Evolutionary conservation across 768 basidiomycete genomes (phyloP).

Genomic region (Hericium erinaceus): DNA sequence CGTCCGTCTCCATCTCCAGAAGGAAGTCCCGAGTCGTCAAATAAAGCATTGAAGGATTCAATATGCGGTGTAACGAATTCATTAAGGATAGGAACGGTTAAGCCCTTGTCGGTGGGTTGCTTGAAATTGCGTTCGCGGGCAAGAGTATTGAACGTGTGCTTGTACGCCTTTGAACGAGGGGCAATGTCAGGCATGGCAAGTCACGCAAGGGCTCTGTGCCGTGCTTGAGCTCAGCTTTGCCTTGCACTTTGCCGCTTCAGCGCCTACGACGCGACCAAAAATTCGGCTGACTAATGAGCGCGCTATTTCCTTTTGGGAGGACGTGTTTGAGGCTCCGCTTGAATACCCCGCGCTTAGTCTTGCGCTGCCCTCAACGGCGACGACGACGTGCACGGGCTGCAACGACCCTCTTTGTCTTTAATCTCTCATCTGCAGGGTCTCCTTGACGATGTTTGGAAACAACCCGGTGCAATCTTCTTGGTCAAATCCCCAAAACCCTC

Average conservation of each 20-base stretch:
- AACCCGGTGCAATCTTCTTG: slow-evolving; percentile 50
- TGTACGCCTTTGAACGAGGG: slow-evolving; percentile 27
- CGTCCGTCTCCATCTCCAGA: slow-evolving; percentile 65
- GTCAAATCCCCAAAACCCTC: slow-evolving; percentile 58
- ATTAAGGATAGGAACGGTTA: slow-evolving; percentile 74
- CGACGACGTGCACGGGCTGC: slow-evolving; percentile 3
- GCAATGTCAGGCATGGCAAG: slow-evolving; percentile 43
- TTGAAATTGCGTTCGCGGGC: slow-evolving; percentile 70
- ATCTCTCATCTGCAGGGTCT: background rate
- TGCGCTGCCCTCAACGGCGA: background rate
- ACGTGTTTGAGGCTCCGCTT: slow-evolving; percentile 2
- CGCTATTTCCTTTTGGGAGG: background rate
- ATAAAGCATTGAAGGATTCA: slow-evolving; percentile 93
- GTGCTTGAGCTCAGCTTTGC: background rate
- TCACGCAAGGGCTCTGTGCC: background rate
- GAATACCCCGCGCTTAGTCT: background rate
- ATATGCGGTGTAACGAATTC: slow-evolving; percentile 92
- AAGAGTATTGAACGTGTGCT: slow-evolving; percentile 69
- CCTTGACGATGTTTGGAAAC: slow-evolving; percentile 49
- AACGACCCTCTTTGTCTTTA: slow-evolving; percentile 6
- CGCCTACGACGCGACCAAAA: background rate
- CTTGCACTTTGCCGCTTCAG: background rate
- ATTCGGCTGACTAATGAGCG: slow-evolving; percentile 1
- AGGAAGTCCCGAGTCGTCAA: slow-evolving; percentile 84
- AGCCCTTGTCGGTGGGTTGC: slow-evolving; percentile 58